Evolutionary conservation across 2,329 filamentous ascomycete genomes (phyloP), one percentile per base, ranked within the genome.

Genomic region (Fonsecaea monophora): DNA sequence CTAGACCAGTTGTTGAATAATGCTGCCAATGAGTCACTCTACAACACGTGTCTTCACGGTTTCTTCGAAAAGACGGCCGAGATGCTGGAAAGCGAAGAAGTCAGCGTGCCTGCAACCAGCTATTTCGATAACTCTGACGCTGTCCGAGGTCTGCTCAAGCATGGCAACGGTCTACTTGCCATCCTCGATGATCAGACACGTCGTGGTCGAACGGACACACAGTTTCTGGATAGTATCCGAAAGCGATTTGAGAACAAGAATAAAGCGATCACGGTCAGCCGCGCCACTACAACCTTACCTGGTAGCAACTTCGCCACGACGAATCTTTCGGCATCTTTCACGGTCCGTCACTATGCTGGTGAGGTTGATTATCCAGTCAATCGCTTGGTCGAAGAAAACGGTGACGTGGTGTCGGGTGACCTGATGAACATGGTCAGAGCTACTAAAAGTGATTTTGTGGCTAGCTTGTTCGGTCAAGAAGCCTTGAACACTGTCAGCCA

Each of bases 71-170:
- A 90, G 72, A 96, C 95, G 78, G 93, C 94, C 0, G 94, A 98
- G 69, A 87, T 96, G 80, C 85, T 99, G 25, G 95, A 99, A 76
- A 93, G 90, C 1, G 95, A 99, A 77, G 95, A 99, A 77, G 92
- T 99, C 40, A 88, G 85, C 37, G 92, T 99, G 2, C 87, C 94
- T 1, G 90, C 94, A 0, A 97, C 94, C 0, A 97, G 92, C 81
- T 99, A 98, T 79, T 99, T 97, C 73, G 95, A 99, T 79, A 99
- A 98, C 78, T 93, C 92, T 0, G 95, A 98, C 77, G 93, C 94
- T 9, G 93, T 97, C 68, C 92, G 91, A 74, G 94, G 93, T 12
- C 84, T 99, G 37, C 83, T 99, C 63, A 99, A 98, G 81, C 85
- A 92, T 64, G 92, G 94, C 32, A 98, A 98, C 74, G 95, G 95